These are phyloP conservation scores for Colletotrichum nymphaeae DNA, from an alignment of 2,329 filamentous ascomycete genomes.

Conservation along the genomic window DNA sequence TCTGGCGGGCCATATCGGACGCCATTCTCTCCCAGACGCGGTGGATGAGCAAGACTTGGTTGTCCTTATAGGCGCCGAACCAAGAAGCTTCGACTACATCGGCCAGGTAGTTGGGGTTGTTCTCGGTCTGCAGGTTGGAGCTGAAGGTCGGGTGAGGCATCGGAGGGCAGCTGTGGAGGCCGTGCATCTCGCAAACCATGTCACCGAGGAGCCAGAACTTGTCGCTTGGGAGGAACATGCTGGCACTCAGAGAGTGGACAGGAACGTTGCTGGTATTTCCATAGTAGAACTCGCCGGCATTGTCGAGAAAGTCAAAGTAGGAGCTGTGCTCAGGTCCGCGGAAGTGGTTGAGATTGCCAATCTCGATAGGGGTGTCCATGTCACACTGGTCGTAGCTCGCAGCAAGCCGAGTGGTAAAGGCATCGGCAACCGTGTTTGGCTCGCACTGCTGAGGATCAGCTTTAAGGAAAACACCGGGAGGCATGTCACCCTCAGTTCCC, in stretches of 20 bases:
- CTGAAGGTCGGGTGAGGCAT: not conserved
- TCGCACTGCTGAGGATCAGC: slow-evolving; percentile 19
- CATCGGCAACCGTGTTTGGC: slow-evolving; percentile 37
- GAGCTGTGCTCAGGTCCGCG: slow-evolving; percentile 57
- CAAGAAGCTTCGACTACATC: slow-evolving; percentile 13
- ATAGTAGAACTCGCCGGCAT: slow-evolving; percentile 59
- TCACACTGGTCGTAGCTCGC: slow-evolving; percentile 62
- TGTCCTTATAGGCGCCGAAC: slow-evolving; percentile 62
- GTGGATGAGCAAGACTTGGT: slow-evolving; percentile 38
- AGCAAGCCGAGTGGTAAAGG: slow-evolving; percentile 46
- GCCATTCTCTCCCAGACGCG: slow-evolving; percentile 10
- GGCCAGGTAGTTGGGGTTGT: not conserved
- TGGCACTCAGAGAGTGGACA: slow-evolving; percentile 65
- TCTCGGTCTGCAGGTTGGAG: not conserved
- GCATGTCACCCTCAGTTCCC: slow-evolving; percentile 36
- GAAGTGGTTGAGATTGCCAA: slow-evolving; percentile 63
- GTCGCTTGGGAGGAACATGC: slow-evolving; percentile 62
- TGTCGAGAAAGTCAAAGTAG: slow-evolving; percentile 63
- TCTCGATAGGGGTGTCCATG: slow-evolving; percentile 65
- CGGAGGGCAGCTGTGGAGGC: slow-evolving; percentile 25
- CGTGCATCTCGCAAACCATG: slow-evolving; percentile 41
- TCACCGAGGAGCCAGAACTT: slow-evolving; percentile 52
- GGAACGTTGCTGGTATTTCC: slow-evolving; percentile 59
- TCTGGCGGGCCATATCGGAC: slow-evolving; percentile 39
- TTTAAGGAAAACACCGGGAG: slow-evolving; percentile 29